Conservation (phyloP, 495 filamentous ascomycete species). For the Physcia stellaris region DNA sequence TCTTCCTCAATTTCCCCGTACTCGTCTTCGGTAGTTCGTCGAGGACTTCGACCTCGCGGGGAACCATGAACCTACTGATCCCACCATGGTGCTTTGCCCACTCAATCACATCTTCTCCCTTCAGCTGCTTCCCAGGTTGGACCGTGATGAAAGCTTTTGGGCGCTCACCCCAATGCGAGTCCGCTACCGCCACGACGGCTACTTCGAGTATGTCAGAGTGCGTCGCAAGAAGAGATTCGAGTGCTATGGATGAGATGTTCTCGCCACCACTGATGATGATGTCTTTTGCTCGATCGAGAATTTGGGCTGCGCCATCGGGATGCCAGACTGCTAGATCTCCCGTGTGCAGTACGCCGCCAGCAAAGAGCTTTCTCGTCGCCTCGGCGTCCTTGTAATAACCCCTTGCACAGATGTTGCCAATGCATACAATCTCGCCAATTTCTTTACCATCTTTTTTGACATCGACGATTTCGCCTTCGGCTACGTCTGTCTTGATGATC, state of each 20-base stretch:
- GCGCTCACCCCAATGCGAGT: conserved; percentile 86
- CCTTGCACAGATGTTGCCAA: conserved; percentile 81
- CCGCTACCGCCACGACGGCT: conserved; percentile 77
- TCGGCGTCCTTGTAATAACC: conserved; percentile 85
- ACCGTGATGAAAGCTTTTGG: conserved; percentile 90
- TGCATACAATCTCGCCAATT: conserved; percentile 85
- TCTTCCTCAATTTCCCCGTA: conserved; percentile 94
- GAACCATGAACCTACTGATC: conserved; percentile 93
- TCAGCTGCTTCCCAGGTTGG: conserved; percentile 43
- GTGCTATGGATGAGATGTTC: conserved; percentile 87
- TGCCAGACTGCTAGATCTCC: conserved; percentile 92
- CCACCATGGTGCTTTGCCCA: conserved; percentile 70
- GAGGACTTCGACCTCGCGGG: conserved; percentile 82
- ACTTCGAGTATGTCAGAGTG: conserved; percentile 86
- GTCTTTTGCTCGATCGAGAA: conserved; percentile 88
- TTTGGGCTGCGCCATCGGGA: conserved; percentile 77
- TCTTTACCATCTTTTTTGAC: conserved; percentile 72
- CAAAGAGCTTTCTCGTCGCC: conserved; percentile 79
- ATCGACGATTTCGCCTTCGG: conserved; percentile 55
- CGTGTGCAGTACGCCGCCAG: conserved; percentile 73
- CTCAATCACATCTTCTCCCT: conserved; percentile 59
- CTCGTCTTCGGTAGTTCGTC: conserved; percentile 86
- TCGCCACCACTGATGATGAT: conserved; percentile 99
- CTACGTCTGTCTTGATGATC: conserved; percentile 64
- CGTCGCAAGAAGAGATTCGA: conserved; percentile 82